These are phyloP conservation scores for Boeremia lycopersici DNA, from an alignment of 2,329 filamentous ascomycete species.

Conservation along the genomic window DNA sequence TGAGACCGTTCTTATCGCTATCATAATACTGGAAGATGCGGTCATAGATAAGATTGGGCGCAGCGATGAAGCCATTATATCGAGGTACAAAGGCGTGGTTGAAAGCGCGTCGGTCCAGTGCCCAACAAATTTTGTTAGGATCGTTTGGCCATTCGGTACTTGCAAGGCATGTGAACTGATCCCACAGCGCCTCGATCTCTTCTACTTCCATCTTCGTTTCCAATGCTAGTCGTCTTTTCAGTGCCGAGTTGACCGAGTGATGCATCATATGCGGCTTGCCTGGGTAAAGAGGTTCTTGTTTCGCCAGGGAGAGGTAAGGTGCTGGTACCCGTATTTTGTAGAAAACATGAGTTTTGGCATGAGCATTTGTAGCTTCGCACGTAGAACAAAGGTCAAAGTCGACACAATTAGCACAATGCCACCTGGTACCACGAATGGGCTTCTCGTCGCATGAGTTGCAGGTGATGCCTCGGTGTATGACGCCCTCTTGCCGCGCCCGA, in stretches of 20 bases:
- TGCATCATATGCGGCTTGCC: constrained; percentile 75
- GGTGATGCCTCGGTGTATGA: constrained; percentile 88
- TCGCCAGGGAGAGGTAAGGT: constrained; percentile 76
- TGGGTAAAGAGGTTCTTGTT: constrained; percentile 58
- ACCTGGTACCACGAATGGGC: constrained; percentile 90
- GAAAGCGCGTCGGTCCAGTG: constrained; percentile 92
- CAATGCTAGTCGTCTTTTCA: constrained; percentile 66
- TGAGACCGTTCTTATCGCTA: constrained; percentile 83
- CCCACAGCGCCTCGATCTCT: constrained; percentile 91
- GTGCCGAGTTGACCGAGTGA: constrained; percentile 67
- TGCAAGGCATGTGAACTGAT: constrained; percentile 94
- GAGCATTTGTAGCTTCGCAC: constrained; percentile 78
- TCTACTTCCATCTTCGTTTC: constrained; percentile 70
- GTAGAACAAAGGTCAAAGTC: constrained; percentile 96
- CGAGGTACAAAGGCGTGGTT: constrained; percentile 87
- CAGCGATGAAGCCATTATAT: constrained; percentile 76
- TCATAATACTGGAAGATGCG: constrained; percentile 98
- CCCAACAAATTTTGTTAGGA: constrained; percentile 75
- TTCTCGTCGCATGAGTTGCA: constrained; percentile 89
- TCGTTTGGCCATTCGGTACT: constrained; percentile 84
- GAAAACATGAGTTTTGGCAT: constrained; percentile 92
- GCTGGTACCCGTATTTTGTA: constrained; percentile 94
- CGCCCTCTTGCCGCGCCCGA: constrained; percentile 75
- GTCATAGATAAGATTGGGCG: constrained; percentile 90
- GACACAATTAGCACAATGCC: constrained; percentile 92